phyloP scores from a whole-genome alignment of 2,329 filamentous ascomycete genomes.

The Colletotrichum aenigma region DNA sequence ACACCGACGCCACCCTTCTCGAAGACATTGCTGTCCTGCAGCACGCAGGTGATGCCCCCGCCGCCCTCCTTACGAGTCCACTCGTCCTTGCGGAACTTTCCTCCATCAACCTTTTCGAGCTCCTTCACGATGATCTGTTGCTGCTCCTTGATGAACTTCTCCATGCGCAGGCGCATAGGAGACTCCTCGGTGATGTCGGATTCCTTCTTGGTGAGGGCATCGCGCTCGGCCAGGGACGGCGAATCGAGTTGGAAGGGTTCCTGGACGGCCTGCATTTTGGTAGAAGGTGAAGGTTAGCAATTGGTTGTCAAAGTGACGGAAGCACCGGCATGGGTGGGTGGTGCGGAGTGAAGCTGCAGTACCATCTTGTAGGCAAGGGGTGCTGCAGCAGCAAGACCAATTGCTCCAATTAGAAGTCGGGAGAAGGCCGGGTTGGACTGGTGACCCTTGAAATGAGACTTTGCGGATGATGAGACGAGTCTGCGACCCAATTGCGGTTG shows the following conservation, averaged over 20 bases:
- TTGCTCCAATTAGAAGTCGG: slow-evolving; percentile 32
- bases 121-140: slow-evolving; percentile 86
- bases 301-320: background rate
- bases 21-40: slow-evolving; percentile 96
- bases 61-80: slow-evolving; percentile 90
- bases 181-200: slow-evolving; percentile 76
- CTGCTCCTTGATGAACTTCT: slow-evolving; percentile 92
- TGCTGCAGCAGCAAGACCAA: slow-evolving; percentile 54
- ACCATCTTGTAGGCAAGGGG: slow-evolving; percentile 66
- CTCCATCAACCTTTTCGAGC: slow-evolving; percentile 83
- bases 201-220: slow-evolving; percentile 81
- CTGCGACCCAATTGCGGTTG: slow-evolving; percentile 15
- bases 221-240: slow-evolving; percentile 82
- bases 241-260: slow-evolving; percentile 58
- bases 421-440: slow-evolving; percentile 4
- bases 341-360: slow-evolving; percentile 23
- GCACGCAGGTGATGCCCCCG: slow-evolving; percentile 90
- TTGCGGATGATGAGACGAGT: slow-evolving; percentile 16
- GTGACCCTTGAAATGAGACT: slow-evolving; percentile 14
- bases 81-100: slow-evolving; percentile 80
- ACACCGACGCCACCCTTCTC: slow-evolving; percentile 98
- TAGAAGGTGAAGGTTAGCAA: slow-evolving; percentile 2
- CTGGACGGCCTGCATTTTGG: slow-evolving; percentile 39
- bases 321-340: background rate
- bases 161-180: slow-evolving; percentile 97